Base-by-base conservation (phyloP, 305 asterid species). In the Rubia peregrina region DNA sequence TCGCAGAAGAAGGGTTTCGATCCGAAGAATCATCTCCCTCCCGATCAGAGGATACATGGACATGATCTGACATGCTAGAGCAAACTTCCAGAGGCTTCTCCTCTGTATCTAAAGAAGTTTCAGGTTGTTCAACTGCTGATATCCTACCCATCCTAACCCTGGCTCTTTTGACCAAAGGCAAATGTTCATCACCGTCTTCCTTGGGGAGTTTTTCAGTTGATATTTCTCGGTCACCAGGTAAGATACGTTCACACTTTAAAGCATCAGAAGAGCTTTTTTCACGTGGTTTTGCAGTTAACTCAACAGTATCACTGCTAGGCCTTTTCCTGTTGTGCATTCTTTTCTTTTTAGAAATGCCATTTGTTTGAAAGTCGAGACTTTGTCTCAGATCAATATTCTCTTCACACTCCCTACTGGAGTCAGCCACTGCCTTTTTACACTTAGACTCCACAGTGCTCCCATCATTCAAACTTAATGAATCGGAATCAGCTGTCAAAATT, bases 81-180 rank as follows among this genome's bases (percentile, higher is more conserved):
- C 86, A 82, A 75, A 70, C 83, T 75, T 73, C 89, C 24, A 62
- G 68, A 36, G 26, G 69, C 72, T 78, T 85, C 69, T 82, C 94
- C 80, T 85, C 95, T 61, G 73, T 71, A 71, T 73, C 76, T 53
- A 73, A 68, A 66, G 69, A 67, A 64, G 80, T 76, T 69, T 73
- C 81, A 60, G 71, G 87, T 79, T 84, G 82, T 66, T 81, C 84
- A 12, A 56, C 80, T 62, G 78, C 73, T 19, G 87, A 82, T 42
- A 85, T 73, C 71, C 87, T 81, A 71, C 95, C 91, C 96, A 87
- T 85, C 53, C 98, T 95, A 71, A 86, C 92, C 81, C 98, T 85
- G 74, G 96, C 98, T 79, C 98, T 83, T 84, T 92, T 92, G 77
- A 90, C 87, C 73, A 90, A 78, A n/a, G 98, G 98, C 74, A 92